Evolutionary conservation across 1,284 basidiomycete species (phyloP).

Genomic region (Exobasidium rhododendri): DNA sequence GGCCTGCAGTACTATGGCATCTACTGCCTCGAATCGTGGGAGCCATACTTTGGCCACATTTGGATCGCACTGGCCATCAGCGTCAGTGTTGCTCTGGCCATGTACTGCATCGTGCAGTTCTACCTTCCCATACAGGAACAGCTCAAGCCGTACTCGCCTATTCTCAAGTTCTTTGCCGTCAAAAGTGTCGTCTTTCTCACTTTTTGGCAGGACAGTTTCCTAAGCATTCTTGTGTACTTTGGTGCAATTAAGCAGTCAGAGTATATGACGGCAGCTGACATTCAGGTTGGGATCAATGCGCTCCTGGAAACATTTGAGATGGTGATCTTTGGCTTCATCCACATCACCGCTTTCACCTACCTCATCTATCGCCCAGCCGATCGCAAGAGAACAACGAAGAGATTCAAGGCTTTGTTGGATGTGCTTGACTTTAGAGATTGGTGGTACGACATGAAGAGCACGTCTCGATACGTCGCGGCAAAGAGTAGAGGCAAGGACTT

Average conservation of each 20-base stretch:
- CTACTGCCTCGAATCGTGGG: slow-evolving; percentile 72
- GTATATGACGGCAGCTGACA: slow-evolving; percentile 68
- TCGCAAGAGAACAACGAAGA: slow-evolving; percentile 22
- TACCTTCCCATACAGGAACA: slow-evolving; percentile 65
- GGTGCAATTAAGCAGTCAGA: slow-evolving; percentile 64
- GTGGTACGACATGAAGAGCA: slow-evolving; percentile 40
- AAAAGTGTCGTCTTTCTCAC: slow-evolving; percentile 75
- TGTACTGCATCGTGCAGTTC: slow-evolving; percentile 74
- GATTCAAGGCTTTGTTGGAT: slow-evolving; percentile 29
- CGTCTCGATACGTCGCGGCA: slow-evolving; percentile 30
- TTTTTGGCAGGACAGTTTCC: slow-evolving; percentile 71
- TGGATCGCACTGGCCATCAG: slow-evolving; percentile 64
- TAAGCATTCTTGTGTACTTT: slow-evolving; percentile 65
- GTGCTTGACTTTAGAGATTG: slow-evolving; percentile 43
- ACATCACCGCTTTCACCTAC: slow-evolving; percentile 73
- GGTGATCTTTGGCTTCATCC: slow-evolving; percentile 63
- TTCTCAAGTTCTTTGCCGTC: slow-evolving; percentile 66
- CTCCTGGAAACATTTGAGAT: slow-evolving; percentile 72
- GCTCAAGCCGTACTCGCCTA: slow-evolving; percentile 64
- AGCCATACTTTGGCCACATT: slow-evolving; percentile 66
- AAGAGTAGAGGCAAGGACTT: slow-evolving; percentile 28
- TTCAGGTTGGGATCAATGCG: slow-evolving; percentile 70
- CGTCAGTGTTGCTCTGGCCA: slow-evolving; percentile 71
- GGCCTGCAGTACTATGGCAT: slow-evolving; percentile 66
- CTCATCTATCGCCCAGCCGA: slow-evolving; percentile 59